Percentiles rank a stretch among this genome's conserved stretches.
Evolutionary conservation across 768 basidiomycete species (phyloP).

Genomic region (Sutorius australiensis): DNA sequence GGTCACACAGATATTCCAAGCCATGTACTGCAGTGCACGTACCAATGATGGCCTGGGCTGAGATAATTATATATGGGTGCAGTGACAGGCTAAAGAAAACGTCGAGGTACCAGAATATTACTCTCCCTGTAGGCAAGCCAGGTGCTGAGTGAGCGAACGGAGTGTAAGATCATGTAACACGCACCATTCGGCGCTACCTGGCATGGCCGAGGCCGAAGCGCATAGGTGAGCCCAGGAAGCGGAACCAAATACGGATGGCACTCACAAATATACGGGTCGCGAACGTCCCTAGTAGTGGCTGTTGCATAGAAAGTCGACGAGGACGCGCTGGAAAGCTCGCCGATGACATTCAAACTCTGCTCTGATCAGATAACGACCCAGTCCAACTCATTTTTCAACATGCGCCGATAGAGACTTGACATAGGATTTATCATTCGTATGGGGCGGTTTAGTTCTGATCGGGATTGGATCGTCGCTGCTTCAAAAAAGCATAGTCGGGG

Average conservation of each 20-base stretch:
- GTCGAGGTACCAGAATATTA: conserved; percentile 60
- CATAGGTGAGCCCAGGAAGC: conserved; percentile 1
- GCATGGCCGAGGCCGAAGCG: conserved; percentile 65
- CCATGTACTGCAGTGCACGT: not conserved
- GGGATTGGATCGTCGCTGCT: too few relatives aligned
- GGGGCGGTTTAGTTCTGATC: too few relatives aligned
- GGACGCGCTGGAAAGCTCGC: conserved; percentile 39
- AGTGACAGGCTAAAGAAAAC: conserved; percentile 48
- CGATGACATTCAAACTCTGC: conserved; percentile 93
- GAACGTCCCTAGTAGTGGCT: conserved; percentile 56
- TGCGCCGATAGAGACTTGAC: conserved; percentile 92
- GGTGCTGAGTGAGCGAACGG: not conserved
- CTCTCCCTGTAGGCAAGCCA: conserved; percentile 57
- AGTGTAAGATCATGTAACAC: conserved; percentile 28
- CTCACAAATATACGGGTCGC: conserved; percentile 88
- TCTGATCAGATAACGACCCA: conserved; percentile 87
- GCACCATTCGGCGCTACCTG: conserved; percentile 95
- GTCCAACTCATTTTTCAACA: conserved; percentile 81
- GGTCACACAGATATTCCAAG: not conserved
- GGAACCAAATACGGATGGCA: conserved; percentile 16
- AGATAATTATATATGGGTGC: conserved; percentile 64
- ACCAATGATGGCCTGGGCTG: conserved; percentile 32
- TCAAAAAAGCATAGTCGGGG: too few relatives aligned
- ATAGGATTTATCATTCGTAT: conserved; percentile 33
- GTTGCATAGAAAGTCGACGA: not conserved